Evolutionary conservation across 2,329 filamentous ascomycete genomes (phyloP), one percentile per base, ranked within the genome.

Genomic region (Ceratocystis ficicola): DNA sequence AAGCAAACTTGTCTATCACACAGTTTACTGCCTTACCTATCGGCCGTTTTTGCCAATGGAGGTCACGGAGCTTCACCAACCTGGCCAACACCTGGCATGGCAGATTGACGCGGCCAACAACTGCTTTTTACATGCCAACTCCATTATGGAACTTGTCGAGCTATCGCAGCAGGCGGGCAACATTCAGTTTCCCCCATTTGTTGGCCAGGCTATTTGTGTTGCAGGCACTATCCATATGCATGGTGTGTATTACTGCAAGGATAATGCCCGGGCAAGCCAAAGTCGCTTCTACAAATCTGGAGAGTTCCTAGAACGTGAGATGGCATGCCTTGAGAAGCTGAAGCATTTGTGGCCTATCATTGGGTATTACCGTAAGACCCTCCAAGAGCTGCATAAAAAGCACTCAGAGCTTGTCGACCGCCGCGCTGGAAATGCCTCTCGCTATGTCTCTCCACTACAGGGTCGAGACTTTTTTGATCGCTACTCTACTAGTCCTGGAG

Each of bases 31-130:
- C 72, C 79, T 95, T 62, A 86, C 95, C 55, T 95, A 95, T 72
- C 84, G 90, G 17, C 90, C 90, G 0, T 95, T 95, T 74, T 78
- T 95, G 5, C 90, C 90, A 0, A 88, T 95, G 68, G 88, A 95
- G 73, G 79, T 95, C 2, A 83, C 87, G 28, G 90, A 95, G 73
- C 81, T 95, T 5, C 84, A 88, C 12, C 88, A 88, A 15, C 87
- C 83, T 0, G 88, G 88, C 1, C 90, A 95, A 71, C 89, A 95
- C 70, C 90, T 95, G 73, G 92, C 89, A 32, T 95, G 90, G 90
- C 90, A 95, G 73, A 93, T 95, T 61, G 89, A 95, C 73, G 89
- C 90, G 0, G 95, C 90, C 0, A 93, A 94, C 71, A 81, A 93
- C 72, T 95, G 90, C 74, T 94, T 85, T 73, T 77, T 92, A 20